Conservation (phyloP, 2,329 filamentous ascomycete species). For the Fusarium sp. region DNA sequence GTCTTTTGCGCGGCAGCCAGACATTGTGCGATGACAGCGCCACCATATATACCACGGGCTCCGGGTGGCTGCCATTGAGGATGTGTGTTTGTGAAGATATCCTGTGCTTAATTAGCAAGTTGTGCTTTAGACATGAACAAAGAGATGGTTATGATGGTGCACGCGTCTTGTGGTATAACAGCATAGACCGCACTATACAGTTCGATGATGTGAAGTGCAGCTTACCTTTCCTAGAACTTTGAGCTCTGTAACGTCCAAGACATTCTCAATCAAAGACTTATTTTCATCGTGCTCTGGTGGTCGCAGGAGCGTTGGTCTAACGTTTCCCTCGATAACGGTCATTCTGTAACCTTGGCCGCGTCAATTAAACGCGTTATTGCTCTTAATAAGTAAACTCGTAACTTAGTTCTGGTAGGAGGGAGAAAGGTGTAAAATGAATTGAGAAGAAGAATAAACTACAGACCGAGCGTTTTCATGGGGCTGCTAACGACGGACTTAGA, state of each 20-base stretch:
- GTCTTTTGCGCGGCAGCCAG: conserved; percentile 90
- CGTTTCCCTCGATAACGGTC: conserved; percentile 43
- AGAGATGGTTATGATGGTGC: neutral
- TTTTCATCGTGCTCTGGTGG: conserved; percentile 78
- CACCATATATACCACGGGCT: conserved; percentile 93
- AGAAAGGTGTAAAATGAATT: neutral
- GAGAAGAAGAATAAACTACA: conserved; percentile 1
- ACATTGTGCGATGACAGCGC: conserved; percentile 91
- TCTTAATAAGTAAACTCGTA: neutral
- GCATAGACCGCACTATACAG: neutral
- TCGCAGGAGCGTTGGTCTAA: conserved; percentile 63
- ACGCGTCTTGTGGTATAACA: neutral
- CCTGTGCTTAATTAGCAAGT: conserved; percentile 57
- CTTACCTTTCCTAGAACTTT: conserved; percentile 78
- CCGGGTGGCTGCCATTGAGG: conserved; percentile 92
- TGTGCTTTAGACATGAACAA: neutral
- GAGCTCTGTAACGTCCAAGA: conserved; percentile 86
- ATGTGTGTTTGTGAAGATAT: conserved; percentile 95
- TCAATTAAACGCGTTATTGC: conserved; percentile 1
- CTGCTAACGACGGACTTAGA: neutral
- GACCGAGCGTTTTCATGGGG: conserved; percentile 33
- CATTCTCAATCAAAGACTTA: conserved; percentile 88
- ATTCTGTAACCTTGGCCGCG: conserved; percentile 14
- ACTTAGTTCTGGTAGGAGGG: neutral
- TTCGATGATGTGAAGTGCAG: conserved; percentile 19